Conservation (phyloP, 2,329 filamentous ascomycete species). For the Colletotrichum kahawae region DNA sequence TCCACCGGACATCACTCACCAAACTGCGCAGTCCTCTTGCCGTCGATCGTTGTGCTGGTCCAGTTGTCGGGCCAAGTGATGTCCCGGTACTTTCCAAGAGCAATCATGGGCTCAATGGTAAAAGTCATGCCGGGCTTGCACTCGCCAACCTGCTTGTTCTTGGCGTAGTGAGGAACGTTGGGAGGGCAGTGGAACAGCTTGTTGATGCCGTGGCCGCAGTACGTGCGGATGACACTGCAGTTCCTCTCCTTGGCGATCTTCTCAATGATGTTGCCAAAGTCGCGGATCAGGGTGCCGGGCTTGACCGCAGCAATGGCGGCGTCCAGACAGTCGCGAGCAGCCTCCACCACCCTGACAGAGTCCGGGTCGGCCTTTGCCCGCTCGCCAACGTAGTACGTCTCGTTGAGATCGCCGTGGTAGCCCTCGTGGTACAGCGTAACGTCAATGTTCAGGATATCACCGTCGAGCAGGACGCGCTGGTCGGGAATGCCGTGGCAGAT, state of each 20-base stretch:
- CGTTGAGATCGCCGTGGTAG: constrained; percentile 96
- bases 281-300: constrained; percentile 89
- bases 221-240: constrained; percentile 93
- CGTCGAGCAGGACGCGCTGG: constrained; percentile 82
- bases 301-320: constrained; percentile 91
- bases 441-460: constrained; percentile 97
- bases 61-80: constrained; percentile 99
- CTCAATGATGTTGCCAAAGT: constrained; percentile 94
- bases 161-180: constrained; percentile 95
- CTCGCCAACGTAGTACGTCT: constrained; percentile 97
- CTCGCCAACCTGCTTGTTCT: constrained; percentile 95
- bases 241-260: constrained; percentile 86
- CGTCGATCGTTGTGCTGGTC: constrained; percentile 94
- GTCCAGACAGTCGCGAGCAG: constrained; percentile 87
- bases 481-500: constrained; percentile 99
- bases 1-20: constrained; percentile 54
- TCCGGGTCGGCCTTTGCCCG: constrained; percentile 85
- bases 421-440: constrained; percentile 93
- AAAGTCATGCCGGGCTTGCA: constrained; percentile 98
- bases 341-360: constrained; percentile 87
- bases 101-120: constrained; percentile 99
- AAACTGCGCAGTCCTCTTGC: constrained; percentile 90
- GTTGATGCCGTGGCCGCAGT: constrained; percentile 96
- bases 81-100: constrained; percentile 86
- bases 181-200: constrained; percentile 91